A percentile compares a stretch with the other conserved stretches of the same genome.
Conservation (phyloP, 202 grass and related monocot species). For the Musa balbisiana region DNA sequence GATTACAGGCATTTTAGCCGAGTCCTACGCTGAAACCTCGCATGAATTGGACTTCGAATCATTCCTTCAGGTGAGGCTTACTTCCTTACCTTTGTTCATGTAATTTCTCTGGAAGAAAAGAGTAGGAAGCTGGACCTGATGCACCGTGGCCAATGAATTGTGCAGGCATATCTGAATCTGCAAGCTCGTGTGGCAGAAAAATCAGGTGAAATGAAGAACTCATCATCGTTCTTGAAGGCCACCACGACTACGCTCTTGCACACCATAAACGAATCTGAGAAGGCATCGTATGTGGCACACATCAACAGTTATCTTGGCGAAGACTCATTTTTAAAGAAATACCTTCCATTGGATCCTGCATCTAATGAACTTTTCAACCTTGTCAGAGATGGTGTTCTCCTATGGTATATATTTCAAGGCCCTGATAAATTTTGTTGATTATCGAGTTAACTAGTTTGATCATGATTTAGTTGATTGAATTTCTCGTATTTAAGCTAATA, state of each 20-base stretch:
- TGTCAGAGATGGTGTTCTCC: slow-evolving; percentile 76
- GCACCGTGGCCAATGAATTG: background rate
- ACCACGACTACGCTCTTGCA: slow-evolving; percentile 77
- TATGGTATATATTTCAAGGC: slow-evolving; percentile 54
- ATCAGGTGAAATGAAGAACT: slow-evolving; percentile 41
- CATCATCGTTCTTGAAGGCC: slow-evolving; percentile 78
- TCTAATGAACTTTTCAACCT: slow-evolving; percentile 78
- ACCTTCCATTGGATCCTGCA: slow-evolving; percentile 67
- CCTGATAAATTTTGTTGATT: slow-evolving; percentile 3
- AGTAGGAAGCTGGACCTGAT: background rate
- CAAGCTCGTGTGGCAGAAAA: slow-evolving; percentile 53
- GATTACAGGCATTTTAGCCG: slow-evolving; percentile 3
- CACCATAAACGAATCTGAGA: slow-evolving; percentile 86
- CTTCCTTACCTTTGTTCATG: background rate
- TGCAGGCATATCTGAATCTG: slow-evolving; percentile 75
- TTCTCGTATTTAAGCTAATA: background rate
- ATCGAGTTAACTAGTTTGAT: background rate
- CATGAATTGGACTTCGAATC: slow-evolving; percentile 23
- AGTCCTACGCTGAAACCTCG: slow-evolving; percentile 2
- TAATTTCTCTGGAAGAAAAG: background rate
- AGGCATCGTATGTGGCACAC: slow-evolving; percentile 82
- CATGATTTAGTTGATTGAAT: background rate
- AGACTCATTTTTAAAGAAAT: slow-evolving; percentile 84
- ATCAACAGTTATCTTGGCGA: slow-evolving; percentile 88
- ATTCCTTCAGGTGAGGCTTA: slow-evolving; percentile 15